Conservation (phyloP, 768 basidiomycete species). For the Tylopilus cervinicoccineus region DNA sequence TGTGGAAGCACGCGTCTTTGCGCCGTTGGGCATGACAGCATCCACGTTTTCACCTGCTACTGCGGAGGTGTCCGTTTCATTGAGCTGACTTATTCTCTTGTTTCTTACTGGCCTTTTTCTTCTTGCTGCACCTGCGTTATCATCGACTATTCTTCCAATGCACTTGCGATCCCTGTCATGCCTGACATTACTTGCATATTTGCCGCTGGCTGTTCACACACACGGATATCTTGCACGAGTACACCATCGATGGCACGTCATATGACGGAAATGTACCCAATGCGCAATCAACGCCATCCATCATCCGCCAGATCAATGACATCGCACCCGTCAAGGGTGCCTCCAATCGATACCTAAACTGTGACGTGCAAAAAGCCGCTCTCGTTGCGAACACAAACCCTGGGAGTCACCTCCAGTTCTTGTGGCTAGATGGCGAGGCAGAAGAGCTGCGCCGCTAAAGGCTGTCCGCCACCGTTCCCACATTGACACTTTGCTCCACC, state of each 20-base stretch:
- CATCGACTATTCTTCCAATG: slow-evolving; percentile 1
- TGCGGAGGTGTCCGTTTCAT: slow-evolving; percentile 28
- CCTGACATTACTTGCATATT: slow-evolving; percentile 6
- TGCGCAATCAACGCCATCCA: slow-evolving; percentile 35
- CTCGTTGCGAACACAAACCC: slow-evolving; percentile 55
- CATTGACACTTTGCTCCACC: too few relatives aligned
- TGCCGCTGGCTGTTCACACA: slow-evolving; percentile 27
- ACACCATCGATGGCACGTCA: slow-evolving; percentile 39
- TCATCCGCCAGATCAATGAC: slow-evolving; percentile 43
- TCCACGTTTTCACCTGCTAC: slow-evolving; percentile 36
- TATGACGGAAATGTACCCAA: slow-evolving; percentile 44
- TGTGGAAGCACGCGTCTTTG: slow-evolving; percentile 39
- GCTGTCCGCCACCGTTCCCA: too few relatives aligned
- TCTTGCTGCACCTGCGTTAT: not conserved
- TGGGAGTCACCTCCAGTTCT: slow-evolving; percentile 50
- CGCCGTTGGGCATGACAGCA: slow-evolving; percentile 35
- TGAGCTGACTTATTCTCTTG: not conserved
- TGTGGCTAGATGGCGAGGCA: slow-evolving; percentile 54
- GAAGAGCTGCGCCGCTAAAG: too few relatives aligned
- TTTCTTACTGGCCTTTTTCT: not conserved
- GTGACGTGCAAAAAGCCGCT: slow-evolving; percentile 51
- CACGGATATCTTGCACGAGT: slow-evolving; percentile 45
- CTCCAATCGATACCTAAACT: slow-evolving; percentile 52
- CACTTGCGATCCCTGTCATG: not conserved
- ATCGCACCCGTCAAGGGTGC: slow-evolving; percentile 54